These are phyloP conservation scores for Rhizophora mangle DNA, from an alignment of 345 rosid genomes.

Conservation along the genomic window DNA sequence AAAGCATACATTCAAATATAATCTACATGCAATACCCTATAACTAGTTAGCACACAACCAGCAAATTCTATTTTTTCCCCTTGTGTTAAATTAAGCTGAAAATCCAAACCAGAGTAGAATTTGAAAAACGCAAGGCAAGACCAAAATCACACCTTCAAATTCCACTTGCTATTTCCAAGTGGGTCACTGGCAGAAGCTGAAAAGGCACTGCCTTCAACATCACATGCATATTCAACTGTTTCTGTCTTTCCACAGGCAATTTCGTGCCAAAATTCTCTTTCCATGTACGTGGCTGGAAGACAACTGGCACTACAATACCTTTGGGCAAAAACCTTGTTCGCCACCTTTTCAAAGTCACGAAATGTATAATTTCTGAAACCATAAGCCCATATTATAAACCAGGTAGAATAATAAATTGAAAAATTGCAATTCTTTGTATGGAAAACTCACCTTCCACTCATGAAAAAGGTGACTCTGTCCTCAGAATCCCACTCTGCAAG, in stretches of 20 bases:
- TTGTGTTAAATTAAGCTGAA: neutral
- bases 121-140: neutral
- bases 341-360: slow-evolving; percentile 98
- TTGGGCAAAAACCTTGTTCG: slow-evolving; percentile 89
- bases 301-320: slow-evolving; percentile 89
- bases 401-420: slow-evolving; percentile 12
- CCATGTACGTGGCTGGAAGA: slow-evolving; percentile 90
- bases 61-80: neutral
- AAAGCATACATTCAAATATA: neutral
- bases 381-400: slow-evolving; percentile 29
- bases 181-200: slow-evolving; percentile 83
- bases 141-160: slow-evolving; percentile 72
- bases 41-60: neutral
- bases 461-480: slow-evolving; percentile 90
- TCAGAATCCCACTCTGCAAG: slow-evolving; percentile 95
- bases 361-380: slow-evolving; percentile 84
- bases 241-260: slow-evolving; percentile 93
- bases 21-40: neutral
- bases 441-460: slow-evolving; percentile 87
- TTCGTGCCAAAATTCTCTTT: slow-evolving; percentile 99
- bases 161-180: slow-evolving; percentile 98
- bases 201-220: slow-evolving; percentile 99
- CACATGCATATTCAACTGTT: slow-evolving; percentile 98
- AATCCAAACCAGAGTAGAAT: neutral
- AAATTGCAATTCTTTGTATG: slow-evolving; percentile 10